Base-by-base conservation (phyloP, 768 basidiomycete species). In the Phaeotremella skinneri region DNA sequence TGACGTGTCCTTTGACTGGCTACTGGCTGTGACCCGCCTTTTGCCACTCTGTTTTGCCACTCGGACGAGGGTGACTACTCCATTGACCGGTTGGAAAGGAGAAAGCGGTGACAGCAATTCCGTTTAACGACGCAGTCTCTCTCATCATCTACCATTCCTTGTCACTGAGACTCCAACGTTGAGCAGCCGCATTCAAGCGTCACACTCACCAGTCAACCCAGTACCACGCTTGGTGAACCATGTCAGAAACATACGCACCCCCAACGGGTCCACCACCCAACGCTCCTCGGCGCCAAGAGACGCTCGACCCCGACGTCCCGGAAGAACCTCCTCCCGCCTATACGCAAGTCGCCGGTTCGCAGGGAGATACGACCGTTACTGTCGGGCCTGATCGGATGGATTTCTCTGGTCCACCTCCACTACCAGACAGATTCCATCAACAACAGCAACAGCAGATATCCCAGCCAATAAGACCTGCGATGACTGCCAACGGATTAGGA, bases 301-400 rank as follows among this genome's bases (percentile, higher is more conserved):
- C 55, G 11, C 11, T 61, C 17, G 55, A 66, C 34, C 49, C 52
- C 17, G 59, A 45, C 14, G 56, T 66, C 20, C 59, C 55, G 1
- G 64, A 67, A 31, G 69, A 70, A 39, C 62, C 69, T 2, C 72
- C 72, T 14, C 72, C 72, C 7, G 69, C 72, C 9, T 70, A 70
- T 34, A 64, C 64, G 13, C 41, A 58, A 4, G 64, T 67, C 4
- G 49, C 42, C 21, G 13, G 21, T 4, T 17, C 17, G 14, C 51
- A 51, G 23, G 61, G 63, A 1, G 55, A 67, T 53, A 58, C 63
- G 3, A 52, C 52, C 3, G 11, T 73, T 11, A 51, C 51, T 5
- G 55, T 60, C 21, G 72, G 72, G 20, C 72, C 72, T 21, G 23
- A 29, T 6, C 49, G 67, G 5, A 65, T 68, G 63, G 72, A 73